Evolutionary conservation across 805 yeast genomes (phyloP).

Genomic region (Candida khao-thaluensis): DNA sequence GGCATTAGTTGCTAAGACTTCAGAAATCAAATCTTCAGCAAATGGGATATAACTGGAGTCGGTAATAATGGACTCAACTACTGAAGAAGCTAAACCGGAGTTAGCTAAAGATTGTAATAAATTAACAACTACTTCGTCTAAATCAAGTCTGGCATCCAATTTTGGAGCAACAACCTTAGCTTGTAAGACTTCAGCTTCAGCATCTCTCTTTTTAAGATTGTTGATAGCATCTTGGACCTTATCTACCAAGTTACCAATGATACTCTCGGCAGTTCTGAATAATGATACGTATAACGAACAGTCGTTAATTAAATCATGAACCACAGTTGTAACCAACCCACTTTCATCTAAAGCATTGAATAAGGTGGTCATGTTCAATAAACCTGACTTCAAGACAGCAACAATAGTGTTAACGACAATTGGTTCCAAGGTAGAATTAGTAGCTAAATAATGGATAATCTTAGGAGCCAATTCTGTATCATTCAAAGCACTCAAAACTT

Average conservation of each 20-base stretch:
- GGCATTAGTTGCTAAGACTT: conserved; percentile 30
- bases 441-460: conserved; percentile 33
- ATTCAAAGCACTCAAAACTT: conserved; percentile 36
- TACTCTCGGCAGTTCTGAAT: conserved; percentile 30
- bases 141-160: conserved; percentile 22
- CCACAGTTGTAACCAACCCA: conserved; percentile 32
- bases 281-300: conserved; percentile 37
- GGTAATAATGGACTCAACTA: conserved; percentile 39
- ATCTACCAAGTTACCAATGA: conserved; percentile 25
- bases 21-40: conserved; percentile 32
- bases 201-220: conserved; percentile 8
- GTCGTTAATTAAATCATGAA: conserved; percentile 37
- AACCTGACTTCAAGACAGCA: conserved; percentile 32
- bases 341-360: conserved; percentile 38
- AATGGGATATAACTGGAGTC: conserved; percentile 36
- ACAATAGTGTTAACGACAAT: conserved; percentile 27
- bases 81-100: conserved; percentile 43
- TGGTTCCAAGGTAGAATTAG: conserved; percentile 18
- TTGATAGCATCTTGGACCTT: conserved; percentile 25
- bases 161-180: conserved; percentile 10
- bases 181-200: background rate
- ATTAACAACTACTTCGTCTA: conserved; percentile 30
- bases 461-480: conserved; percentile 36
- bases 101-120: conserved; percentile 40
- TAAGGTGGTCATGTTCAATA: conserved; percentile 30